These are phyloP conservation scores for Danielia reshetovae DNA, from an alignment of 805 yeast genomes.

Conservation along the genomic window DNA sequence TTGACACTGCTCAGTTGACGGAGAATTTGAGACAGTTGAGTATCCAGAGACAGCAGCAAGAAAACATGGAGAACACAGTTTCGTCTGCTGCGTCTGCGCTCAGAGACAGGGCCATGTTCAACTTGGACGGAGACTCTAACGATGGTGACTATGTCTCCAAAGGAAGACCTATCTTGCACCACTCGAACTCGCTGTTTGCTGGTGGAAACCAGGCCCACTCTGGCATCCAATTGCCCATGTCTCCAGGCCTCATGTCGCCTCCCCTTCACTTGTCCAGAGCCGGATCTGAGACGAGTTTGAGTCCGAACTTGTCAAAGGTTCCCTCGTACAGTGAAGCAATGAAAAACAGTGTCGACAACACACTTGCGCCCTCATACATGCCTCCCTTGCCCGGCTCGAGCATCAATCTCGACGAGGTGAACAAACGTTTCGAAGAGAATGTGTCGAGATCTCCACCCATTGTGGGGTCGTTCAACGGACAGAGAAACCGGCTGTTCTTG, in stretches of 20 bases:
- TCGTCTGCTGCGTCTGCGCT: constrained; percentile 12
- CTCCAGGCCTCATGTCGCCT: constrained; percentile 50
- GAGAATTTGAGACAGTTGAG: constrained; percentile 52
- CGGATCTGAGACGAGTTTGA: constrained; percentile 38
- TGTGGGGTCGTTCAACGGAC: neutral
- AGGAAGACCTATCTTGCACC: constrained; percentile 9
- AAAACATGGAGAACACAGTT: constrained; percentile 14
- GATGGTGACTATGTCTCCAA: constrained; percentile 33
- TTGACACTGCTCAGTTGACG: constrained; percentile 40
- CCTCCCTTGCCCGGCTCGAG: constrained; percentile 46
- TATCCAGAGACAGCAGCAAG: constrained; percentile 44
- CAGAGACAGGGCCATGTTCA: constrained; percentile 32
- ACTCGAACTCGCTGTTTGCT: neutral
- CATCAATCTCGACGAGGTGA: constrained; percentile 29
- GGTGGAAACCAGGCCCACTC: neutral
- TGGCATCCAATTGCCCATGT: neutral
- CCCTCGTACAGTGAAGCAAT: constrained; percentile 85
- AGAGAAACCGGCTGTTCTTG: constrained; percentile 17
- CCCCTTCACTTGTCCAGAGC: constrained; percentile 57
- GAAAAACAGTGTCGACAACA: constrained; percentile 46
- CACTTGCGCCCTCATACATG: constrained; percentile 70
- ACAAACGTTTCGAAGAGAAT: constrained; percentile 25
- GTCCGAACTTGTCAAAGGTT: constrained; percentile 52
- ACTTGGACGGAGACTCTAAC: constrained; percentile 27
- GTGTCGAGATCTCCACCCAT: constrained; percentile 1